Evolutionary conservation across 106 monocot species (phyloP).

Genomic region (Dendrobium officinale): DNA sequence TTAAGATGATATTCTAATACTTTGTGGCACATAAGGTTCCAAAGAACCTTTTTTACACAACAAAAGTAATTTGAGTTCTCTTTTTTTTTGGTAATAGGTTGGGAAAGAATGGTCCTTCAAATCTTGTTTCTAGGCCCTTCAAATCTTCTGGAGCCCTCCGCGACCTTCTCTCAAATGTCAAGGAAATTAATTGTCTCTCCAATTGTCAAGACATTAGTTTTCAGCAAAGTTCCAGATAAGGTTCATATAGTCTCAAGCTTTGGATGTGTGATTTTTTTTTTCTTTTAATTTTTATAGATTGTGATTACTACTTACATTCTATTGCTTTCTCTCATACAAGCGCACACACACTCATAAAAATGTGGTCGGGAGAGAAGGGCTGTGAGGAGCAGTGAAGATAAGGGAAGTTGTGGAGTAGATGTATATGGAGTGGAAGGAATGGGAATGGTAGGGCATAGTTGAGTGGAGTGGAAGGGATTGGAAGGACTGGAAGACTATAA

Average conservation of each 20-base stretch:
- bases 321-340: not conserved
- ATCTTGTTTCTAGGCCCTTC: slow-evolving; percentile 93
- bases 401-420: too few species aligned
- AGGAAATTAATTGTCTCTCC: slow-evolving; percentile 91
- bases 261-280: not conserved
- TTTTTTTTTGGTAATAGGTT: slow-evolving; percentile 38
- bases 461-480: too few species aligned
- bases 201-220: slow-evolving; percentile 93
- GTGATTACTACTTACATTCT: not conserved
- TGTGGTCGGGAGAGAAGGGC: too few species aligned
- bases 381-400: too few species aligned
- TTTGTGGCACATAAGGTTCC: not conserved
- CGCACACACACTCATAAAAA: not conserved
- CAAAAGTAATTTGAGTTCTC: not conserved
- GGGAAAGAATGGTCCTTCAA: slow-evolving; percentile 99
- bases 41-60: not conserved
- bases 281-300: not conserved
- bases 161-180: slow-evolving; percentile 90
- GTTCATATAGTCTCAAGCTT: slow-evolving; percentile 17
- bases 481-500: too few species aligned
- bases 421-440: too few species aligned
- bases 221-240: slow-evolving; percentile 99
- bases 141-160: slow-evolving; percentile 83
- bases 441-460: too few species aligned
- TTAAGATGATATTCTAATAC: not conserved